Evolutionary conservation across 2,329 filamentous ascomycete species (phyloP).

Genomic region (Aurifilum marmelostoma): DNA sequence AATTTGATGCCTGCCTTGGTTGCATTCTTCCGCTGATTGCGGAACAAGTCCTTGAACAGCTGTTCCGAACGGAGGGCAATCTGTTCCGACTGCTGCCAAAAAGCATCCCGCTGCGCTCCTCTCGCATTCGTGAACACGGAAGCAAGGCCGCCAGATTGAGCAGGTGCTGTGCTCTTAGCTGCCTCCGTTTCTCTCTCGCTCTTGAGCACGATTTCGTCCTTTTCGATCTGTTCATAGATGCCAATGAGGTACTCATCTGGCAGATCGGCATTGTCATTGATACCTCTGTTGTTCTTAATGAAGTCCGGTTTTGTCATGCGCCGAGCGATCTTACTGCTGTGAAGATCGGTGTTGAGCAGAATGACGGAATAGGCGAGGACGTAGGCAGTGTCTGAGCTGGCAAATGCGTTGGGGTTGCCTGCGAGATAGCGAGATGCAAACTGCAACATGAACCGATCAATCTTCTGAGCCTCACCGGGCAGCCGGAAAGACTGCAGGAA

Average conservation of each 20-base stretch:
- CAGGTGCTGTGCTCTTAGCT: constrained; percentile 67
- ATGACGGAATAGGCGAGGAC: constrained; percentile 96
- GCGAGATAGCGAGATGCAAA: constrained; percentile 95
- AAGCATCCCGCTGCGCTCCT: constrained; percentile 89
- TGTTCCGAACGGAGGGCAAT: constrained; percentile 77
- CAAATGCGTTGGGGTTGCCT: constrained; percentile 95
- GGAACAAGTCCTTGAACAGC: constrained; percentile 90
- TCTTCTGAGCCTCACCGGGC: constrained; percentile 96
- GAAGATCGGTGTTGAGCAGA: constrained; percentile 92
- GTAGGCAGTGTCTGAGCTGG: constrained; percentile 97
- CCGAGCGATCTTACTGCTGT: constrained; percentile 80
- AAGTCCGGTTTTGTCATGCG: constrained; percentile 97
- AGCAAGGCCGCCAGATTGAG: constrained; percentile 70
- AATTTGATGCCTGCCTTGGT: constrained; percentile 72
- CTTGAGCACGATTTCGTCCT: constrained; percentile 91
- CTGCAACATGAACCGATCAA: constrained; percentile 99
- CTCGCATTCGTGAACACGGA: constrained; percentile 90
- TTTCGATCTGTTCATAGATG: constrained; percentile 91
- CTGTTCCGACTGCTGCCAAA: constrained; percentile 92
- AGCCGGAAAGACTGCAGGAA: constrained; percentile 95
- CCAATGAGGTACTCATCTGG: constrained; percentile 87
- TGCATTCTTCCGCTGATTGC: constrained; percentile 82
- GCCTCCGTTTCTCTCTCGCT: constrained; percentile 91
- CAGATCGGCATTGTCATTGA: constrained; percentile 93
- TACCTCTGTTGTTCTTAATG: constrained; percentile 98